Conservation (phyloP, 306 rosid genomes). For the Medicago lupulina region DNA sequence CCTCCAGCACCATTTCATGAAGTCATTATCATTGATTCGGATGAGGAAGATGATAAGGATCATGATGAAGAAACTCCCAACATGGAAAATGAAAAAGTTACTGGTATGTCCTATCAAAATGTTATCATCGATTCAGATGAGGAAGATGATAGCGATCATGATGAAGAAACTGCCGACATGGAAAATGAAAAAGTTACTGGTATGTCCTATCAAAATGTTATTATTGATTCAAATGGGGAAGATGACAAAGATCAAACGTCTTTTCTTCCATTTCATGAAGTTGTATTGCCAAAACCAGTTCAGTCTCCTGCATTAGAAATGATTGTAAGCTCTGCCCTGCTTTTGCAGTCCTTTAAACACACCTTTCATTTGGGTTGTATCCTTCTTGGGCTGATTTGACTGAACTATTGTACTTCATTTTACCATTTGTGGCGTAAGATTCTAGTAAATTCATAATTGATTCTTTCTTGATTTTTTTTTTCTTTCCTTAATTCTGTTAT, state of each 20-base stretch:
- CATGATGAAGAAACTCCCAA: too few relatives aligned
- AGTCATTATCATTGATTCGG: constrained; percentile 61
- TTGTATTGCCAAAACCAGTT: constrained; percentile 44
- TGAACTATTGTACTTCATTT: constrained; percentile 8
- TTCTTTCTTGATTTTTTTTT: constrained; percentile 14
- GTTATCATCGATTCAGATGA: constrained; percentile 82
- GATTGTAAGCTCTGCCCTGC: constrained; percentile 58
- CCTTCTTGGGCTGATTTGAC: constrained; percentile 5
- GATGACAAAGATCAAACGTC: constrained; percentile 48
- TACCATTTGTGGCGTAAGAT: constrained; percentile 14
- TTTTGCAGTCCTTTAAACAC: constrained; percentile 25
- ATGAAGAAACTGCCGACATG: too few relatives aligned
- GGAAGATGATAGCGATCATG: constrained; percentile 54
- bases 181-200: too few relatives aligned
- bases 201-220: constrained; percentile 33
- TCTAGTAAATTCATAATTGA: constrained; percentile 29
- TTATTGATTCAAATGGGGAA: constrained; percentile 89
- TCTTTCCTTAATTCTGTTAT: neutral
- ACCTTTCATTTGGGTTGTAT: constrained; percentile 37
- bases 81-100: constrained; percentile 32
- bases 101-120: constrained; percentile 27
- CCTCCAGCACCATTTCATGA: constrained; percentile 21
- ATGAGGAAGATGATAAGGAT: constrained; percentile 65
- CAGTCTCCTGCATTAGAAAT: constrained; percentile 51
- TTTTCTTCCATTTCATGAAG: constrained; percentile 54